Conservation (phyloP, 2,329 filamentous ascomycete genomes). For the Arthrobotrys iridis region DNA sequence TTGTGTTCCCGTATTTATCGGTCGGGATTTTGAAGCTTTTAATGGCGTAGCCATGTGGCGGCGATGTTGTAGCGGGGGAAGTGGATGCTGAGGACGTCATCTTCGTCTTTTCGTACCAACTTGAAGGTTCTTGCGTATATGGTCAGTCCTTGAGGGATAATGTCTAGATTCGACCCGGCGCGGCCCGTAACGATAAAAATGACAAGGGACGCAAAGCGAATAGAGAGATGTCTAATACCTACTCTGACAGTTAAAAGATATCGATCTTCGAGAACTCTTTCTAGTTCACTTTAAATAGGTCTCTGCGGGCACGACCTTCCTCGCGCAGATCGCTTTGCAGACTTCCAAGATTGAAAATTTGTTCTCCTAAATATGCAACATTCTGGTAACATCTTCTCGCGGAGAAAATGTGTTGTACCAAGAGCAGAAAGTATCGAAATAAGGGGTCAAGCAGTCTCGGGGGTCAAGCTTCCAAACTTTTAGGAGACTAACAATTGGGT, state of each 20-base stretch:
- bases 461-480: too few relatives aligned
- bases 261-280: neutral
- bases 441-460: too few relatives aligned
- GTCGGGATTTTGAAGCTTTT: slow-evolving; percentile 8
- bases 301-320: neutral
- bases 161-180: too few relatives aligned
- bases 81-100: neutral
- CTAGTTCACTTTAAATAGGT: neutral
- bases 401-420: neutral
- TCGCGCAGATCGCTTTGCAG: neutral
- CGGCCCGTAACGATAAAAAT: too few relatives aligned
- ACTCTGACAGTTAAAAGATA: neutral
- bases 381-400: too few relatives aligned
- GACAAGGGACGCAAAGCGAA: too few relatives aligned
- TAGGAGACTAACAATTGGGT: too few relatives aligned
- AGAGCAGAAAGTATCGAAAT: too few relatives aligned
- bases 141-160: too few relatives aligned
- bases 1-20: neutral
- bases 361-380: slow-evolving; percentile 1
- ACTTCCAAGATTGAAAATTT: neutral
- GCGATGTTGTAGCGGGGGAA: neutral
- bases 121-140: neutral
- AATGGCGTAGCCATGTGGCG: neutral
- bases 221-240: neutral
- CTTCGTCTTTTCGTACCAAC: neutral